Percentiles rank a stretch among this genome's conserved stretches.
Evolutionary conservation across 2,329 filamentous ascomycete genomes (phyloP).

Genomic region (Botrytis sinoallii): DNA sequence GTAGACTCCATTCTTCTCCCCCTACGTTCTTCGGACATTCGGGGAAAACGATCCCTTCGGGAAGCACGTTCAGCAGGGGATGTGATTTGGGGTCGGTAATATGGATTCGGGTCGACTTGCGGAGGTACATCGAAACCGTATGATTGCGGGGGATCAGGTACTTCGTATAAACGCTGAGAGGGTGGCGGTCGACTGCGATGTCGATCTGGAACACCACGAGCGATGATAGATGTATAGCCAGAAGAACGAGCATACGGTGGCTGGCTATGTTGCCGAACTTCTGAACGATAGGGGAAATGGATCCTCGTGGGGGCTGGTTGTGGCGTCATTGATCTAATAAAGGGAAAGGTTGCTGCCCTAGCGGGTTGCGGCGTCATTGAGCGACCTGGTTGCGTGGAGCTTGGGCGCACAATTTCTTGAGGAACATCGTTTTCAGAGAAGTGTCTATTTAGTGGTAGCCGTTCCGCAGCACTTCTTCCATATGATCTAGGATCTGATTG

Average conservation of each 20-base stretch:
- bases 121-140: not conserved
- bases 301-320: not conserved
- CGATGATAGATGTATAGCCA: not conserved
- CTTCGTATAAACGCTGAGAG: constrained; percentile 6
- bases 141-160: constrained; percentile 4
- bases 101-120: constrained; percentile 7
- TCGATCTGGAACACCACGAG: not conserved
- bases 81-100: not conserved
- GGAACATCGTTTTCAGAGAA: not conserved
- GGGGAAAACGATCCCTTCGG: not conserved
- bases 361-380: constrained; percentile 1
- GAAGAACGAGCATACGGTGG: not conserved
- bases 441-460: not conserved
- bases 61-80: not conserved
- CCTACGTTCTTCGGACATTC: not conserved
- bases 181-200: not conserved
- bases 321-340: constrained; percentile 4
- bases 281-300: not conserved
- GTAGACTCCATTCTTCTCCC: not conserved
- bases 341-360: not conserved
- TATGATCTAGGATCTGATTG: constrained; percentile 9
- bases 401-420: not conserved
- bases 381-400: not conserved
- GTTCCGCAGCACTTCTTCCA: not conserved
- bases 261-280: constrained; percentile 8